Evolutionary conservation across 2,329 filamentous ascomycete species (phyloP).

Genomic region (Dactylella cylindrospora): DNA sequence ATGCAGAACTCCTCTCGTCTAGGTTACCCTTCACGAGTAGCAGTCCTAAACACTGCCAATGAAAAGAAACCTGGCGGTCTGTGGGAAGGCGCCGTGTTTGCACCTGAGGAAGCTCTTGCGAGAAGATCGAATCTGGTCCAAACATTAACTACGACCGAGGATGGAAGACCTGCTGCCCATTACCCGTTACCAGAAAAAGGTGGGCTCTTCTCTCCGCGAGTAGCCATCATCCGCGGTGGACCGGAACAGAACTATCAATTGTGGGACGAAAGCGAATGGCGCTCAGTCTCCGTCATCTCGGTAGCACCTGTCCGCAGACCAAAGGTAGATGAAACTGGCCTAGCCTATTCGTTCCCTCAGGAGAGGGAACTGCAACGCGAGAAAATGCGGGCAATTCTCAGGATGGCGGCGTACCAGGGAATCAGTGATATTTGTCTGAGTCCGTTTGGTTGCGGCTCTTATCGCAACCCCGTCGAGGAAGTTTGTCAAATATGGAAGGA

Average conservation of each 20-base stretch:
- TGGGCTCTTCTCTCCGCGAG: conserved; percentile 69
- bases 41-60: conserved; percentile 71
- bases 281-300: conserved; percentile 63
- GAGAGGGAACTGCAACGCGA: conserved; percentile 72
- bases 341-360: conserved; percentile 69
- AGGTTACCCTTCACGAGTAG: conserved; percentile 10
- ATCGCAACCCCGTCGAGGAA: conserved; percentile 66
- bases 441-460: conserved; percentile 58
- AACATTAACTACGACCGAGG: conserved; percentile 64
- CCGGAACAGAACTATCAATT: conserved; percentile 66
- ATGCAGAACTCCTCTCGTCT: conserved; percentile 41
- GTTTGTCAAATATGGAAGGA: conserved; percentile 68
- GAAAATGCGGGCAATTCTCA: conserved; percentile 70
- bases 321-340: conserved; percentile 68
- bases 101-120: conserved; percentile 72
- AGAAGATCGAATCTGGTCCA: conserved; percentile 72
- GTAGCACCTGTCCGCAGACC: conserved; percentile 72
- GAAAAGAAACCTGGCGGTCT: conserved; percentile 76
- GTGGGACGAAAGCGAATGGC: conserved; percentile 55
- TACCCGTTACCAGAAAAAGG: conserved; percentile 72
- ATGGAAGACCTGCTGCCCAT: conserved; percentile 54
- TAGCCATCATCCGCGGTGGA: conserved; percentile 71
- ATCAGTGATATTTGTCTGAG: conserved; percentile 62
- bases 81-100: conserved; percentile 68
- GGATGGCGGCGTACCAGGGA: conserved; percentile 66